phyloP scores from a whole-genome alignment of 345 rosid species.

The Rubroshorea leprosula region DNA sequence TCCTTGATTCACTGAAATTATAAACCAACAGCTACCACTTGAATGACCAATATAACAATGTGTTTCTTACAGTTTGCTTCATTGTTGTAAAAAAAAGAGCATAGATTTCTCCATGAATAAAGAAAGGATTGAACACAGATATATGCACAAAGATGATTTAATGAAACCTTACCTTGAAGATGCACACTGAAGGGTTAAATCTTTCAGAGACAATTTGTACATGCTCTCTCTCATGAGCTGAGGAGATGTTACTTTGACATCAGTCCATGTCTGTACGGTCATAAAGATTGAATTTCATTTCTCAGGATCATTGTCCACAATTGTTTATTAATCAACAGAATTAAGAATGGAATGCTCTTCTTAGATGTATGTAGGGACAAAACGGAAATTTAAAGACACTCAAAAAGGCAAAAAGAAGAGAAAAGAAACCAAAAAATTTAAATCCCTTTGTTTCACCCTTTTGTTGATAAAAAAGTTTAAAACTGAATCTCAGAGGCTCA shows the following conservation, averaged over 20 bases:
- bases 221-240: slow-evolving; percentile 82
- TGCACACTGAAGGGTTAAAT: slow-evolving; percentile 50
- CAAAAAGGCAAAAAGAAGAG: no score
- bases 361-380: not conserved
- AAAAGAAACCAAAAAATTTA: no score
- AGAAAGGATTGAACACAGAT: not conserved
- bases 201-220: slow-evolving; percentile 65
- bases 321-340: not conserved
- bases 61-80: not conserved
- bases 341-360: not conserved
- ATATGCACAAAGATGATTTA: not conserved
- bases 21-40: slow-evolving; percentile 1
- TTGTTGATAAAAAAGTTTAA: no score
- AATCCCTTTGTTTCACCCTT: no score
- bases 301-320: not conserved
- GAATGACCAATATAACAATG: not conserved
- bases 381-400: no score
- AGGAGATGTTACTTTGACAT: slow-evolving; percentile 85
- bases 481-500: no score
- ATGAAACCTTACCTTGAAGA: slow-evolving; percentile 61
- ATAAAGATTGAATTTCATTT: not conserved
- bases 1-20: slow-evolving; percentile 59
- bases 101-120: not conserved
- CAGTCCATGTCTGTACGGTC: slow-evolving; percentile 60
- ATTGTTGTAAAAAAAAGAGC: not conserved